Evolutionary conservation across 495 filamentous ascomycete species (phyloP), one percentile per base, ranked within the genome.

Genomic region (Letharia columbiana): DNA sequence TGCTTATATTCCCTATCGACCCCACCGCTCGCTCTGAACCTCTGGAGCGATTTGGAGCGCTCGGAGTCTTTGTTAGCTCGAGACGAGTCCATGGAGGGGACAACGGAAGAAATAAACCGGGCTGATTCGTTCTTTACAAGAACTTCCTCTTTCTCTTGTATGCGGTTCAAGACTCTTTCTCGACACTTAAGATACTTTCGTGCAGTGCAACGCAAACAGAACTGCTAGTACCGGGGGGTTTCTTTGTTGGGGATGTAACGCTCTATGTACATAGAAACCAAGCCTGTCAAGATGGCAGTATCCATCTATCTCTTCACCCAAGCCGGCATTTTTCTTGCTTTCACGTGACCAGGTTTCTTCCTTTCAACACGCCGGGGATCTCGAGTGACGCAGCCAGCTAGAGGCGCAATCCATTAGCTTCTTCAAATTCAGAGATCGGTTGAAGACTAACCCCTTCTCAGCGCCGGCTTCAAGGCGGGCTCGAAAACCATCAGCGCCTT

Each of bases 241-340:
- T 8, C 2, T 5, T 8, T 33, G 12, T 56, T 20, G 3, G 31
- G 28, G 12, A 56, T 17, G 15, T 15, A 35, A 5, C 11, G 33
- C 15, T 57, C 54, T 57, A 20, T 57, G 54, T 37, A 37, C 54
- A 57, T 37, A 3, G 7, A 37, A 35, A 37, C 17, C 23, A 54
- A 33, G 31, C 13, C 33, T 57, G 54, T 57, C 54, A 57, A 57
- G 13, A 33, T 56, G 33, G 40, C 28, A 45, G 9, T n/a, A 45
- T n/a, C 12, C 61, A 35, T 12, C 52, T 72, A 83, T 70, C 81
- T 74, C 85, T 97, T 97, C 80, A 98, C 93, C 94, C 94, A 99
- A 69, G 95, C 82, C 64, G 92, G 95, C 87, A 91, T 94, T 84
- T 99, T 99, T 77, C 94, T 88, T 52, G 94, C 93, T 82, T 98